Percentiles rank a stretch among this genome's conserved stretches.
These are phyloP conservation scores for Aspergillus alliaceus DNA, from an alignment of 2,329 filamentous ascomycete genomes.

Conservation along the genomic window DNA sequence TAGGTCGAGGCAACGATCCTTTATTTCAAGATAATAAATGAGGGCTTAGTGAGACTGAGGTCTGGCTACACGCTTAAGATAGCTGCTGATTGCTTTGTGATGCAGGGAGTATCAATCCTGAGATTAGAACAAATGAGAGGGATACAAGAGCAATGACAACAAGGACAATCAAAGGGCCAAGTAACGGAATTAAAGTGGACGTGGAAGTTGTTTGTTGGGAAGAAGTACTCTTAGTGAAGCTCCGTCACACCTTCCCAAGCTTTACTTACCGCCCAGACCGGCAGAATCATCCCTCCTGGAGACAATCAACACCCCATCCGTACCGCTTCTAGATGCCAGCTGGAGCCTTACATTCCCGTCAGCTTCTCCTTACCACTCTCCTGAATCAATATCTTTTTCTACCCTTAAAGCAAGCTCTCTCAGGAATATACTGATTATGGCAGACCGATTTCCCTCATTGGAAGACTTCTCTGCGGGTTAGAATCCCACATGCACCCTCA, in stretches of 20 bases:
- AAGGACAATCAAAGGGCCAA: not conserved
- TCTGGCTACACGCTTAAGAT: not conserved
- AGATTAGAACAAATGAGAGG: not conserved
- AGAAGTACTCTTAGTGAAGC: slow-evolving; percentile 1
- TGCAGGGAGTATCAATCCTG: not conserved
- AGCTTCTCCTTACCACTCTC: slow-evolving; percentile 7
- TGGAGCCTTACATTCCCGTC: slow-evolving; percentile 19
- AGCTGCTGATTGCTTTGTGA: not conserved
- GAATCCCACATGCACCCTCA: slow-evolving; percentile 25
- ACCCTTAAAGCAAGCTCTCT: not conserved
- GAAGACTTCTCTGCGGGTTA: slow-evolving; percentile 70
- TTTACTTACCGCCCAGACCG: slow-evolving; percentile 16
- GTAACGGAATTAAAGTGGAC: not conserved
- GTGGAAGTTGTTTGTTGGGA: not conserved
- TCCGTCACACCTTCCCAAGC: slow-evolving; percentile 11
- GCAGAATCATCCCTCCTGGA: slow-evolving; percentile 18
- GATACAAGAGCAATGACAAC: not conserved
- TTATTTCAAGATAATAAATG: not conserved
- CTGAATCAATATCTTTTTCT: slow-evolving; percentile 6
- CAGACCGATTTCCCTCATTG: slow-evolving; percentile 75
- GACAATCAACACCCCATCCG: slow-evolving; percentile 8
- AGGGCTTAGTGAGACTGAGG: not conserved
- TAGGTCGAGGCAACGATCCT: not conserved
- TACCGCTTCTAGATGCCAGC: slow-evolving; percentile 18
- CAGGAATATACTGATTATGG: slow-evolving; percentile 54